These are phyloP conservation scores for Phytophthora melonis DNA, from an alignment of 352 stramenopile genomes.

Conservation along the genomic window DNA sequence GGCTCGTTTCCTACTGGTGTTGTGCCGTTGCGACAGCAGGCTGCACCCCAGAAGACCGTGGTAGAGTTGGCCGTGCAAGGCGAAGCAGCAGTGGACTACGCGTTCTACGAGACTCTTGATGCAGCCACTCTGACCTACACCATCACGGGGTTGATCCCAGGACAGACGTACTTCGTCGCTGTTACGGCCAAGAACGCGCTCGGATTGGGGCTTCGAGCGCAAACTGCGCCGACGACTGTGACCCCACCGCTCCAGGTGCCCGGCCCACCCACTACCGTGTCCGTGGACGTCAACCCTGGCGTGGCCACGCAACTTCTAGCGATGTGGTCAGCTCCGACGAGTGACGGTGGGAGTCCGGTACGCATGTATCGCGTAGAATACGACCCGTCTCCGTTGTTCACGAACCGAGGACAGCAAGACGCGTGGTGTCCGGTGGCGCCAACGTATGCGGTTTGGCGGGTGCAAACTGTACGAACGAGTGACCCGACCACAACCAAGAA, in stretches of 20 bases:
- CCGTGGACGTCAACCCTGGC: slow-evolving; percentile 77
- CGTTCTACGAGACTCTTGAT: slow-evolving; percentile 77
- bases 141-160: slow-evolving; percentile 74
- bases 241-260: slow-evolving; percentile 83
- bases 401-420: slow-evolving; percentile 68
- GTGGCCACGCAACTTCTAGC: slow-evolving; percentile 76
- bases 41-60: slow-evolving; percentile 15
- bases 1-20: slow-evolving; percentile 51
- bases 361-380: slow-evolving; percentile 87
- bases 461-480: slow-evolving; percentile 46
- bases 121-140: slow-evolving; percentile 67
- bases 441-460: slow-evolving; percentile 65
- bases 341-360: slow-evolving; percentile 66
- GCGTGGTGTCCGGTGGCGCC: slow-evolving; percentile 70
- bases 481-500: slow-evolving; percentile 25
- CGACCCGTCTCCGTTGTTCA: slow-evolving; percentile 74
- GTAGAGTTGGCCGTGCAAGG: slow-evolving; percentile 38
- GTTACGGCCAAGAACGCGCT: slow-evolving; percentile 91
- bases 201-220: slow-evolving; percentile 57
- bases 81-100: slow-evolving; percentile 69
- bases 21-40: slow-evolving; percentile 14
- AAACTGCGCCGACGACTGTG: slow-evolving; percentile 54
- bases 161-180: slow-evolving; percentile 85
- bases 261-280: slow-evolving; percentile 68
- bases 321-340: slow-evolving; percentile 57